Conservation (phyloP, 495 filamentous ascomycete genomes). For the Haplographium delicatum region DNA sequence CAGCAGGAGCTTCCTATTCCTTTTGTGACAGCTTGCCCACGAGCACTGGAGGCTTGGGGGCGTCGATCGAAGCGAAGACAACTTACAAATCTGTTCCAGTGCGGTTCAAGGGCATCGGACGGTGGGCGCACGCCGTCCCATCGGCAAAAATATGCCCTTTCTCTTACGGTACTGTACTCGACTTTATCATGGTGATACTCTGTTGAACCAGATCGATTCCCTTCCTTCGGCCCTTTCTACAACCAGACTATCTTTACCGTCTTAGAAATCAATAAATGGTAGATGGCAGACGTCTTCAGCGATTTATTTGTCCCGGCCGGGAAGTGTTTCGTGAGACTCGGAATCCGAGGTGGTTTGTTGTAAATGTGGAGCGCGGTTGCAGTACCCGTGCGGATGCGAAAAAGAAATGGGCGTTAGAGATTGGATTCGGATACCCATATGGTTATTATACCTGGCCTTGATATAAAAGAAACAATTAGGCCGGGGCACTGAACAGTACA, state of each 20-base stretch:
- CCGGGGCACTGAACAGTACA: no score
- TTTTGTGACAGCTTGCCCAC: neutral
- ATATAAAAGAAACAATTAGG: slow-evolving; percentile 4
- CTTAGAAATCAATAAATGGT: neutral
- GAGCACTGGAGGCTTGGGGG: neutral
- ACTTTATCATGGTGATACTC: no score
- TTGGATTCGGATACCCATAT: neutral
- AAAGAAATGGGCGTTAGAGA: slow-evolving; percentile 4
- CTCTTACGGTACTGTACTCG: no score
- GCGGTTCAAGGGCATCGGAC: neutral
- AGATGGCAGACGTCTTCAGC: no score
- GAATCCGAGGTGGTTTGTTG: neutral
- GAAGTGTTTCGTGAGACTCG: slow-evolving; percentile 4
- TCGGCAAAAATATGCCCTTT: slow-evolving; percentile 4
- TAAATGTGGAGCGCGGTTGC: neutral
- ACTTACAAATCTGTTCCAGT: neutral
- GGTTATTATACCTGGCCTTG: neutral
- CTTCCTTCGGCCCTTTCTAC: neutral
- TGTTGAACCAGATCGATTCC: slow-evolving; percentile 3
- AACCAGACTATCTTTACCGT: neutral
- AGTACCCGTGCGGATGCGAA: neutral
- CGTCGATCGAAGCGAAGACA: neutral
- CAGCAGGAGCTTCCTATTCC: neutral
- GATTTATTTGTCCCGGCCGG: neutral
- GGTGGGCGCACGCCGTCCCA: slow-evolving; percentile 1